phyloP scores from a whole-genome alignment of 371 early-diverging fungal genomes.

The Apophysomyces variabilis region DNA sequence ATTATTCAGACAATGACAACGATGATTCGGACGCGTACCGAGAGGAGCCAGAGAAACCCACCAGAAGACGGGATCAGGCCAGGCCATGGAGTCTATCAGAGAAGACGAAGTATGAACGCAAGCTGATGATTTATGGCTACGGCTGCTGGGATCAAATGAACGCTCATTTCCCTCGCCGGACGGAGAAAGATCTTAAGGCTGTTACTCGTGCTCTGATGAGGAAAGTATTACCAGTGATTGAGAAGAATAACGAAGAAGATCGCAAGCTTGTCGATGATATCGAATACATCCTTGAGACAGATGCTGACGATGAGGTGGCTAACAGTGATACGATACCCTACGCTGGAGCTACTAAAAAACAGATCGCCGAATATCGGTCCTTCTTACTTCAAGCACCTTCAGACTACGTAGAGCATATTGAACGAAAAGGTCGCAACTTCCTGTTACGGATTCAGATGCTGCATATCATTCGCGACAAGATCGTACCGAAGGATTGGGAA shows the following conservation, averaged over 20 bases:
- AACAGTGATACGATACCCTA: constrained; percentile 58
- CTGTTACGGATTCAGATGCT: constrained; percentile 76
- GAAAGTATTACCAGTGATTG: constrained; percentile 32
- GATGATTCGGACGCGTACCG: constrained; percentile 48
- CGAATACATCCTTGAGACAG: constrained; percentile 29
- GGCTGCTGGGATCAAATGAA: constrained; percentile 74
- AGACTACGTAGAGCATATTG: constrained; percentile 76
- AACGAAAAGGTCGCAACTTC: constrained; percentile 69
- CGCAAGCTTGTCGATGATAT: constrained; percentile 41
- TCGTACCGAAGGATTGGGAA: constrained; percentile 60
- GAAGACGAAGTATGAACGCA: constrained; percentile 72
- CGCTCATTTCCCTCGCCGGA: constrained; percentile 54
- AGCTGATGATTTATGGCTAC: constrained; percentile 80
- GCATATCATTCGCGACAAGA: constrained; percentile 69
- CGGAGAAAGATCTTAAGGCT: constrained; percentile 62
- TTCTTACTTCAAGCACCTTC: constrained; percentile 68
- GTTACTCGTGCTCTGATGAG: constrained; percentile 46
- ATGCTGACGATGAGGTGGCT: constrained; percentile 39
- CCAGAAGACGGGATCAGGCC: constrained; percentile 5
- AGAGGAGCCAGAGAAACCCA: constrained; percentile 25
- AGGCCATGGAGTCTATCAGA: constrained; percentile 73
- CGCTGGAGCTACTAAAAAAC: constrained; percentile 59
- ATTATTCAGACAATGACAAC: constrained; percentile 36
- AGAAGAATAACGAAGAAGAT: constrained; percentile 41
- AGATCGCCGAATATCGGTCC: constrained; percentile 62